phyloP scores from a whole-genome alignment of 495 filamentous ascomycete genomes.

The Halenospora varia region DNA sequence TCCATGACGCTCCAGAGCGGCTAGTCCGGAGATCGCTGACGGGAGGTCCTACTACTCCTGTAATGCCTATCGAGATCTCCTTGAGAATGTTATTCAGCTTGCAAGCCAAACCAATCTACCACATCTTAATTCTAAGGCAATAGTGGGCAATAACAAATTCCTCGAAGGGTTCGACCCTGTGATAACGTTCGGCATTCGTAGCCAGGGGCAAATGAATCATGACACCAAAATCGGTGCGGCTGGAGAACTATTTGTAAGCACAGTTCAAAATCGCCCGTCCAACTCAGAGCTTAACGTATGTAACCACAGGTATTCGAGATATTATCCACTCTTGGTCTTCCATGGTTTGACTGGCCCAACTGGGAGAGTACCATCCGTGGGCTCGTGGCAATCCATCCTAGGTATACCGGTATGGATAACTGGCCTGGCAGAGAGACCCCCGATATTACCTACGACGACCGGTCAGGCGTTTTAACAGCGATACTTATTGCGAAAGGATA shows the following conservation, averaged over 20 bases:
- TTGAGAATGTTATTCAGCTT: slow-evolving; percentile 26
- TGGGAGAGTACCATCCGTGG: slow-evolving; percentile 42
- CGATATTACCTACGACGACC: slow-evolving; percentile 10
- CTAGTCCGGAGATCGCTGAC: background rate
- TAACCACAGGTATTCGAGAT: slow-evolving; percentile 38
- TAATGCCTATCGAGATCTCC: slow-evolving; percentile 23
- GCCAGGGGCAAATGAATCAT: slow-evolving; percentile 26
- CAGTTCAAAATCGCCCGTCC: background rate
- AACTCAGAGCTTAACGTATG: background rate
- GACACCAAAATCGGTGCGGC: slow-evolving; percentile 40
- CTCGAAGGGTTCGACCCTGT: slow-evolving; percentile 11
- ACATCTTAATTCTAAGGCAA: slow-evolving; percentile 15
- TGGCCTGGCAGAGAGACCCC: slow-evolving; percentile 24
- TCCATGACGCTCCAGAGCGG: slow-evolving; percentile 1
- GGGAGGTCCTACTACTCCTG: slow-evolving; percentile 2
- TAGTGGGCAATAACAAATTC: background rate
- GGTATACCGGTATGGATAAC: slow-evolving; percentile 31
- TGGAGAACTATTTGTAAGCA: slow-evolving; percentile 43
- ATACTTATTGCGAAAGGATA: slow-evolving; percentile 33
- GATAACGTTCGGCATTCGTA: slow-evolving; percentile 16
- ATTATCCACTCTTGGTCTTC: slow-evolving; percentile 27
- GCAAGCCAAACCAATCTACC: slow-evolving; percentile 28
- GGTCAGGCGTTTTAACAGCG: slow-evolving; percentile 21
- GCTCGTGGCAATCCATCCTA: slow-evolving; percentile 30
- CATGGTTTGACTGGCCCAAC: slow-evolving; percentile 29